Conservation (phyloP, 495 filamentous ascomycete genomes). For the Letharia columbiana region DNA sequence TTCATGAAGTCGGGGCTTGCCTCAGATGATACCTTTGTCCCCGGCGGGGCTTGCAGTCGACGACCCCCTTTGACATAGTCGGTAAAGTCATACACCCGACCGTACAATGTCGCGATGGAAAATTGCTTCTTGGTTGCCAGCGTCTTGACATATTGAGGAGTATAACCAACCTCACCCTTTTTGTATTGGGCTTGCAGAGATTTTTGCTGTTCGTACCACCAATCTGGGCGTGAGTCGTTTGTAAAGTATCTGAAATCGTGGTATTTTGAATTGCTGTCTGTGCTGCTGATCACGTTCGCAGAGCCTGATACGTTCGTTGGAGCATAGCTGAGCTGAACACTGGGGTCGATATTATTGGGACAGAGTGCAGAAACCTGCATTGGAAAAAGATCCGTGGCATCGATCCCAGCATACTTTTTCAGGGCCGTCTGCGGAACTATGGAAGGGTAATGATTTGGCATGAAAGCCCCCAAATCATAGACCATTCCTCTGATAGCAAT, state of each 20-base stretch:
- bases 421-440: constrained; percentile 59
- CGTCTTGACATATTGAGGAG: constrained; percentile 61
- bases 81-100: constrained; percentile 84
- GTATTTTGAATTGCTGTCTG: constrained; percentile 68
- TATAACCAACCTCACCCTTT: constrained; percentile 85
- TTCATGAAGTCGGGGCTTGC: constrained; percentile 79
- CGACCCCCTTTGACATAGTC: constrained; percentile 75
- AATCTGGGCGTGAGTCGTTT: constrained; percentile 75
- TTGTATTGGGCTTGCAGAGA: constrained; percentile 68
- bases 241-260: constrained; percentile 88
- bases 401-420: constrained; percentile 72
- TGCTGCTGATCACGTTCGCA: constrained; percentile 50
- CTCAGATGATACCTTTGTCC: constrained; percentile 38
- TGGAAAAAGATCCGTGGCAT: constrained; percentile 83
- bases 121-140: constrained; percentile 54
- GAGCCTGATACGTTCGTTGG: constrained; percentile 64
- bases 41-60: constrained; percentile 44
- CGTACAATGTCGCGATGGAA: constrained; percentile 70
- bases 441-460: constrained; percentile 69
- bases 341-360: constrained; percentile 55
- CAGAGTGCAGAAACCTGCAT: constrained; percentile 92
- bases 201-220: constrained; percentile 81
- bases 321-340: constrained; percentile 73
- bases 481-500: constrained; percentile 82
- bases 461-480: constrained; percentile 69